Base-by-base conservation (phyloP, 106 monocot genomes). In the Chionographis japonica region DNA sequence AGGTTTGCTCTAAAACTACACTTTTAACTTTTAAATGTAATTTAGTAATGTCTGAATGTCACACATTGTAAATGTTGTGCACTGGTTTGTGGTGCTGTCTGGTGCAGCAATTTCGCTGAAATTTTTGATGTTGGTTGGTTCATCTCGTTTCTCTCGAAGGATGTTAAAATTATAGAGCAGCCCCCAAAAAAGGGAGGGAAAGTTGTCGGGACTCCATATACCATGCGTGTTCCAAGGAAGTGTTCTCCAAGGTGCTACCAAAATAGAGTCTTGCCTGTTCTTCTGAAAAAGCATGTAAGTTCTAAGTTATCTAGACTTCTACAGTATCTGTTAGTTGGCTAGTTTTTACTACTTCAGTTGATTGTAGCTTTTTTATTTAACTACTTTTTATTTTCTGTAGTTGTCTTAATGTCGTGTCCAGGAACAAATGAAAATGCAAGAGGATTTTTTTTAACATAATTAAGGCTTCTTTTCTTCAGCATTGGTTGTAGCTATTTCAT, bases 51-150 rank as follows among this genome's bases (percentile, higher is more conserved):
- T 40, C 10, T 55, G 53, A 13, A 12, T 58, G 37, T 16, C 54
- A 4, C 17, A 12, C 27, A 27, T 27, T 27, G 27, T 18, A 14
- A 6, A 46, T 3, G 56, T 69, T 17, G 58, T 46, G 9, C 60
- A 52, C 38, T 63, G 1, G 9, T 12, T 56, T 16, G 15, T 50
- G 17, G 17, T 73, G 12, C 37, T 70, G 20, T 76, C 52, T 58
- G 62, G 15, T 75, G 75, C 87, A 94, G 94, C 71, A 78, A 90
- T 66, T 94, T 94, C 65, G 39, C 78, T 18, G 87, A 94, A 73
- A 94, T 94, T 20, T 94, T 94, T 78, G 87, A 94, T 76, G 90
- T 87, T 61, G 64, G 83, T 63, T 87, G 87, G 94, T 94, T 94
- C 72, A 90, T 94, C 59, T 82, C 82, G 52, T 87, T 68, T 42